phyloP scores from a whole-genome alignment of 2,329 filamentous ascomycete species.

The Colletotrichum sp. region DNA sequence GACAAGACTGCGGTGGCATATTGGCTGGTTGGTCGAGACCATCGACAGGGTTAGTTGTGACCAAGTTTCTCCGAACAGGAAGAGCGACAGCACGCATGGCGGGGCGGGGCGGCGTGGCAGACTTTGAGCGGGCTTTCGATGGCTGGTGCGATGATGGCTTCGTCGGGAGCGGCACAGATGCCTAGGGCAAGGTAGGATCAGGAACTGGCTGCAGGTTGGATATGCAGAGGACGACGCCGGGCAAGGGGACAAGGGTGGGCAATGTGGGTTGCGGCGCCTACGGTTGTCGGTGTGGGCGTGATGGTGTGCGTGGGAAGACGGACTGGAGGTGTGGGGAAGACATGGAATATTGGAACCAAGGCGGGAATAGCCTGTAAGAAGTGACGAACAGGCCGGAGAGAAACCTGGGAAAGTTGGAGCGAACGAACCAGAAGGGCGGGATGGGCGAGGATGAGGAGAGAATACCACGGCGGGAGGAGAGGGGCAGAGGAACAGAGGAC shows the following conservation, averaged over 20 bases:
- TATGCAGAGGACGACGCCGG: neutral
- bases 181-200: neutral
- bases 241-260: neutral
- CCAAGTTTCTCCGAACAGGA: neutral
- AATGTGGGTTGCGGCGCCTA: neutral
- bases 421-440: neutral
- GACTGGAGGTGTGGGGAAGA: neutral
- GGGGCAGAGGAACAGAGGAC: neutral
- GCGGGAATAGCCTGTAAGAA: neutral
- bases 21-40: neutral
- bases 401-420: neutral
- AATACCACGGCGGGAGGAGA: neutral
- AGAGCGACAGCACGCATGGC: neutral
- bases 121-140: neutral
- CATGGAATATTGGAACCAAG: neutral
- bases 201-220: neutral
- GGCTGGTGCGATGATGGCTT: neutral
- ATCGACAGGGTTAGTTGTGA: neutral
- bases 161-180: constrained; percentile 2
- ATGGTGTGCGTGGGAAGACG: neutral
- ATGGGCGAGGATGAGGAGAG: neutral
- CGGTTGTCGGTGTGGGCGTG: neutral
- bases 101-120: constrained; percentile 6
- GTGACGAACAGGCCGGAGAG: neutral
- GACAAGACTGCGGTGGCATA: neutral